These are phyloP conservation scores for Penicillium sp. DNA, from an alignment of 2,329 filamentous ascomycete genomes.

Conservation along the genomic window DNA sequence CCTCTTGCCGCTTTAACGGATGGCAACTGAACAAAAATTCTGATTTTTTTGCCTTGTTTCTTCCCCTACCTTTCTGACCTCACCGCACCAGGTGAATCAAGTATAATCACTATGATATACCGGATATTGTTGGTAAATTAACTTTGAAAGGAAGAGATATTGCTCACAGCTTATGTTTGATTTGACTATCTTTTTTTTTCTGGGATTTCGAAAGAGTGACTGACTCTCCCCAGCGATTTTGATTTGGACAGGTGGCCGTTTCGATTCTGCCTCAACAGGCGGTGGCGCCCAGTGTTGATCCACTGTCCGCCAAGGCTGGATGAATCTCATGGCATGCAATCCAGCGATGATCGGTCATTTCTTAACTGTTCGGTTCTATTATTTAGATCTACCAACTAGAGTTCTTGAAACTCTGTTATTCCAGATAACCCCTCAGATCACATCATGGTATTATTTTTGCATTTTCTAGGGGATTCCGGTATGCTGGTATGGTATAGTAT, in stretches of 20 bases:
- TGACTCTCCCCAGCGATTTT: slow-evolving; percentile 2
- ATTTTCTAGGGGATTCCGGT: slow-evolving; percentile 7
- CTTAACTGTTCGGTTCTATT: not conserved
- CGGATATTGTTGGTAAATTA: not conserved
- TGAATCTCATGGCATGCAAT: slow-evolving; percentile 17
- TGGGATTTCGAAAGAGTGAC: not conserved
- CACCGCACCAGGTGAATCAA: not conserved
- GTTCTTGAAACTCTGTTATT: not conserved
- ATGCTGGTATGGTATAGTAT: slow-evolving; percentile 12
- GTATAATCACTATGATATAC: not conserved
- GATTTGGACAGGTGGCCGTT: slow-evolving; percentile 19
- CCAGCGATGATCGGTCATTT: slow-evolving; percentile 9
- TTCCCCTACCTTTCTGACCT: slow-evolving; percentile 10
- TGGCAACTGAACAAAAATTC: slow-evolving; percentile 31
- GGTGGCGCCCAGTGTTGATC: slow-evolving; percentile 13
- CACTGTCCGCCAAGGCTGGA: slow-evolving; percentile 17
- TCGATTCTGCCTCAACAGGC: slow-evolving; percentile 9
- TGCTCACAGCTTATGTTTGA: not conserved
- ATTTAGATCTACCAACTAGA: not conserved
- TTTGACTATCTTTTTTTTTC: not conserved
- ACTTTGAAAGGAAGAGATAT: not conserved
- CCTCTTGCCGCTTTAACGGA: slow-evolving; percentile 29
- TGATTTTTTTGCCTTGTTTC: slow-evolving; percentile 16
- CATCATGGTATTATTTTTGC: slow-evolving; percentile 7
- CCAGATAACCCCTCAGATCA: not conserved